Base-by-base conservation (phyloP, 148 eudicot genomes). In the Spergularia bocconei region DNA sequence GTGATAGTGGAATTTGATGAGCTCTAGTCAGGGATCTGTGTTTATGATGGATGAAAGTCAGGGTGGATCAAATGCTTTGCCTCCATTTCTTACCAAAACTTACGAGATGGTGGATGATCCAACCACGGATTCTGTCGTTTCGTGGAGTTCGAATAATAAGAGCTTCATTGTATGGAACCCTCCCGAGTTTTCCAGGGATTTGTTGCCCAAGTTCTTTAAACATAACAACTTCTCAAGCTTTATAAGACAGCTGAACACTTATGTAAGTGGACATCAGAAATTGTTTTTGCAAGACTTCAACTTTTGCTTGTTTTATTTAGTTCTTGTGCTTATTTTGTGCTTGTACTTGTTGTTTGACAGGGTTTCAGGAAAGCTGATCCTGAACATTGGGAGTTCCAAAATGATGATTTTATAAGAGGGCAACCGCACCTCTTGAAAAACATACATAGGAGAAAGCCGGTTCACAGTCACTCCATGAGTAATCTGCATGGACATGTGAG, bases 31-130 rank as follows among this genome's bases (percentile, higher is more conserved):
- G 48, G 75, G 70, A 70, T 79, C 72, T 77, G 65, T 62, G 29
- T 55, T 72, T 16, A 80, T 68, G 75, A 91, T 91, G 96, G 93
- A 90, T 72, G 98, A 93, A 70, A 77, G 82, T 81, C 86, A 88
- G 63, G 81, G 87, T 70, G 85, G 83, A 73, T 82, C 96, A 7
- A 85, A 80, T 82, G 83, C 86, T 19, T 84, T 93, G 82, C 96
- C 98, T 72, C 98, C 98, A 9, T 93, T 93, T 38, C 79, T 93
- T 67, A 54, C 83, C 19, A 93, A 93, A 92, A 93, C 96, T 5
- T 90, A 93, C 71, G 98, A 93, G 65, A 93, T 93, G 98, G 93
- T 93, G 50, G 96, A 91, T 78, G 96, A 93, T 91, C 84, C 88
- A 38, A 82, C 84, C 17, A 74, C 90, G 0, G 82, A 93, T 59